Evolutionary conservation across 495 filamentous ascomycete genomes (phyloP), one percentile per base, ranked within the genome.

Genomic region (Jackrogersella minutella): DNA sequence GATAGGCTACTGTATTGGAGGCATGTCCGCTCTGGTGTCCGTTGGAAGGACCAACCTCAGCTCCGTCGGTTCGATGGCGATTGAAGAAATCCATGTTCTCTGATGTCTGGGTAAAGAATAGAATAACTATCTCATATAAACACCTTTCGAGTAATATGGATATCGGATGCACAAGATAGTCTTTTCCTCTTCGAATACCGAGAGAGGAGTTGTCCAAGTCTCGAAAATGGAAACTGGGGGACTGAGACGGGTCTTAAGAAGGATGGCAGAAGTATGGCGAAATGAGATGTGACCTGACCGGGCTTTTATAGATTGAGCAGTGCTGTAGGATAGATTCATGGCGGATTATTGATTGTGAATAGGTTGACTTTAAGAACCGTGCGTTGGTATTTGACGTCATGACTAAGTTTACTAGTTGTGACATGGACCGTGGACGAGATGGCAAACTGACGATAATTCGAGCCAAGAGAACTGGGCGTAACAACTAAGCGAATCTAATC

Each of bases 81-180:
- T 49, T 69, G 24, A 77, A 77, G 31, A 73, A 24, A 26, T 58
- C 64, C 73, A 76, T 77, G 33, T n/a, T 66, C 40, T 1, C 21
- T 26, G 2, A n/a, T n/a, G n/a, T n/a, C n/a, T n/a, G n/a, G n/a
- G n/a, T 34, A 5, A 17, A n/a, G n/a, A 31, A 6, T 13, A 30
- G 14, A 19, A 26, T 28, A n/a, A 19, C 31, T 3, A 5, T 21
- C 33, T 22, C 26, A 11, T 26, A 22, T 13, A 24, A 5, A 4
- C 16, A 22, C 5, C 36, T 39, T 43, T 16, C 14, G n/a, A 3
- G 22, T n/a, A 28, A 6, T 28, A 5, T 11, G 22, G 9, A 14
- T 2, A 37, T 37, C 7, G 13, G 22, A 1, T 13, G 26, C 11
- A 13, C 4, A 4, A 13, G 21, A 17, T 10, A 30, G 6, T 30